Evolutionary conservation across 2,329 filamentous ascomycete genomes (phyloP), one percentile per base, ranked within the genome.

Genomic region (Fusarium poae): DNA sequence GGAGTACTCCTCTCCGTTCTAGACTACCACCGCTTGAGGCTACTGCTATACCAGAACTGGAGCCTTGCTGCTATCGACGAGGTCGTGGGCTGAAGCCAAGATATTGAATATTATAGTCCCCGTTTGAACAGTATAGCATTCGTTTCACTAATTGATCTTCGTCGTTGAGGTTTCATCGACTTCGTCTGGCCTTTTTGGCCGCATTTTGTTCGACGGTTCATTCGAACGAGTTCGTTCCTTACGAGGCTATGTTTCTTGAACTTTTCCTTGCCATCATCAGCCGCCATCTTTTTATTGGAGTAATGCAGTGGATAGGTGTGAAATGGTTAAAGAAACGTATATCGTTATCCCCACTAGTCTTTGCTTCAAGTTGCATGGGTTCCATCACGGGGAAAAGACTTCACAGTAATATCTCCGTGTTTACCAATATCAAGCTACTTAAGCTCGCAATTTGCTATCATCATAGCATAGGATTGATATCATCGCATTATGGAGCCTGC

Each of bases 141-240:
- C 40, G 65, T 68, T 68, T 68, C 64, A 68, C 35, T 55, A 51
- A 45, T 37, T 34, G 52, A 50, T 65, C 53, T 40, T n/a, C 63
- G 43, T 63, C 63, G 37, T 57, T 45, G 51, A 57, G 42, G 51
- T 66, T 57, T 37, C 63, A 67, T 57, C 43, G 46, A 62, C 49
- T 29, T 40, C 20, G 54, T 20, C 30, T 48, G 23, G 18, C 45
- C 46, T 29, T 25, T n/a, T n/a, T 50, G 5, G 18, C 7, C 32
- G 21, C 29, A 34, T 13, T 49, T 23, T 35, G 40, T 23, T 40
- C 29, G 35, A 13, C 20, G 42, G 29, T 42, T 60, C 34, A 20
- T n/a, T 53, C 20, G 32, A 13, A 34, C 18, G 42, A 30, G 30
- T 52, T 58, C 37, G 34, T 52, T 34, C 21, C 10, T 30, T 37